Conservation (phyloP, 495 filamentous ascomycete genomes). For the Daldinia childiae region DNA sequence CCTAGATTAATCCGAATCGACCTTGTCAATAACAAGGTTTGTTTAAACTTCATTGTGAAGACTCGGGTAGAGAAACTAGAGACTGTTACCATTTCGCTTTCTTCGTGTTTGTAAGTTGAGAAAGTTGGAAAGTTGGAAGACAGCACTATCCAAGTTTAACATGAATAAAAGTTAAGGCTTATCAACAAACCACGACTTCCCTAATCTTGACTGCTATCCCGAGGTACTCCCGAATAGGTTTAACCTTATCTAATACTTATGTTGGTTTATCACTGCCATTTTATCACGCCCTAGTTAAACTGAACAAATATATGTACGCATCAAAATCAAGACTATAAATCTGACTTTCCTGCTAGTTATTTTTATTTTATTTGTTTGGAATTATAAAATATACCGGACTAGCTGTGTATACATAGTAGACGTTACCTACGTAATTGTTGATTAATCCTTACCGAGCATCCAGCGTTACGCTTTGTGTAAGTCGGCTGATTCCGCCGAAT, state of each 20-base stretch:
- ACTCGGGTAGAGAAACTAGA: too few relatives aligned
- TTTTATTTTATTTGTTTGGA: not conserved
- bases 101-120: not conserved
- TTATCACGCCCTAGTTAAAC: not conserved
- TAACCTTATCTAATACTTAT: constrained; percentile 9
- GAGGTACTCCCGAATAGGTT: constrained; percentile 8
- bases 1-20: constrained; percentile 18
- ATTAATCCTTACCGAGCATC: not conserved
- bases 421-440: not conserved
- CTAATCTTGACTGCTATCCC: not conserved
- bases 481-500: constrained; percentile 39
- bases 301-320: too few relatives aligned
- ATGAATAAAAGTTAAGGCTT: not conserved
- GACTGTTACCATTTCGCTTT: too few relatives aligned
- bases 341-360: not conserved
- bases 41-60: too few relatives aligned
- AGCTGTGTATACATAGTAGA: not conserved
- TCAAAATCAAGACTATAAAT: too few relatives aligned
- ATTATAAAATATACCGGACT: too few relatives aligned
- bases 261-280: not conserved
- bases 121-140: not conserved
- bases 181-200: not conserved
- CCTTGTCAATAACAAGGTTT: constrained; percentile 6
- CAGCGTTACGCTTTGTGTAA: constrained; percentile 25
- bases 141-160: not conserved